A percentile compares a stretch with the other conserved stretches of the same genome.
Conservation (phyloP, 441 rosid species). For the Breynia disticha region DNA sequence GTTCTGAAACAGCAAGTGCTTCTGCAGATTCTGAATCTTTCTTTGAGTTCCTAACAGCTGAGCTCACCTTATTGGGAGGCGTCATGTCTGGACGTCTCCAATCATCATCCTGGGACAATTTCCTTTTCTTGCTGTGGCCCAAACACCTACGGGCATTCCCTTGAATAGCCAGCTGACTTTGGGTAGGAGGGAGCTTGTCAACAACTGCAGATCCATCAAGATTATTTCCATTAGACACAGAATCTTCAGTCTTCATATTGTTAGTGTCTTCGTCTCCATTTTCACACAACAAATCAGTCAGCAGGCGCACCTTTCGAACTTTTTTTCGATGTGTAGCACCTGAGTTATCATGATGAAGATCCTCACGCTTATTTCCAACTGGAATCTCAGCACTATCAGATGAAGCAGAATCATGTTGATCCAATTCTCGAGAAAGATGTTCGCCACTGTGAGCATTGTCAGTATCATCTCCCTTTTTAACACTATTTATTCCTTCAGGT, state of each 20-base stretch:
- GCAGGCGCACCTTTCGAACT: constrained; percentile 58
- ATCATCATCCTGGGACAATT: constrained; percentile 35
- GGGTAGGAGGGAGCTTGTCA: constrained; percentile 19
- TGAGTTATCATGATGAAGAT: constrained; percentile 24
- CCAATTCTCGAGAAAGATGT: constrained; percentile 27
- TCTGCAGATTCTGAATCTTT: constrained; percentile 30
- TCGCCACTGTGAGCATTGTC: constrained; percentile 17
- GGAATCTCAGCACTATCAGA: constrained; percentile 49
- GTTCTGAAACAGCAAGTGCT: constrained; percentile 24
- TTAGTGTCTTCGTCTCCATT: constrained; percentile 23
- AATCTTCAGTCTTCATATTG: constrained; percentile 23
- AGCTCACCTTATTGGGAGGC: constrained; percentile 27
- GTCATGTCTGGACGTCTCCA: constrained; percentile 23
- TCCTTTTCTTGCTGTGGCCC: constrained; percentile 50
- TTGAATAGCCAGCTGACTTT: constrained; percentile 19
- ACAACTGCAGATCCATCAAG: constrained; percentile 23
- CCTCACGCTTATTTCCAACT: constrained; percentile 15
- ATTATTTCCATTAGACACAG: constrained; percentile 22
- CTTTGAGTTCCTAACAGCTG: constrained; percentile 24
- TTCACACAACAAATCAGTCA: constrained; percentile 57
- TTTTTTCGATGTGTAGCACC: constrained; percentile 46
- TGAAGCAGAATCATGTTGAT: constrained; percentile 31
- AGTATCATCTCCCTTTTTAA: constrained; percentile 25
- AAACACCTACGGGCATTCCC: constrained; percentile 25
- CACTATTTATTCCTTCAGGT: constrained; percentile 23